phyloP scores from a whole-genome alignment of 306 rosid species.

The Psophocarpus tetragonolobus region DNA sequence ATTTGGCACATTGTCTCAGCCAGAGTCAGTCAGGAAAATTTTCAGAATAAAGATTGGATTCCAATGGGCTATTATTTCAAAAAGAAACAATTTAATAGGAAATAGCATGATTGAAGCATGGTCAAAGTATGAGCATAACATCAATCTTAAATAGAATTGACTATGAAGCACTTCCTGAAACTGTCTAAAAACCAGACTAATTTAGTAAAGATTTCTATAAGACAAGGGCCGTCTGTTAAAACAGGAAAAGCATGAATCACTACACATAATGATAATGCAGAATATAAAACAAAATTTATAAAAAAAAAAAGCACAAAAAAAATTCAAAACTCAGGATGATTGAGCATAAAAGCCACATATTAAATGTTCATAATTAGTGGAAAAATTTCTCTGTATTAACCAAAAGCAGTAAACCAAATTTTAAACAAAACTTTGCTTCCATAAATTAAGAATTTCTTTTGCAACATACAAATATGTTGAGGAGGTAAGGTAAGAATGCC shows the following conservation, averaged over 20 bases:
- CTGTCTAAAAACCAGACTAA: not conserved
- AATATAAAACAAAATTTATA: not conserved
- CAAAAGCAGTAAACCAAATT: constrained; percentile 10
- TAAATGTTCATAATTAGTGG: not conserved
- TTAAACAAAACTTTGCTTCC: not conserved
- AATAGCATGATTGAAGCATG: not conserved
- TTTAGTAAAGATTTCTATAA: not conserved
- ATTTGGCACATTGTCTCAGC: not conserved
- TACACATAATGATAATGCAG: not conserved
- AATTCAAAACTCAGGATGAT: not conserved
- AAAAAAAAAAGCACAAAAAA: not conserved
- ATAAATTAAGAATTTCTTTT: not conserved
- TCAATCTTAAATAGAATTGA: not conserved
- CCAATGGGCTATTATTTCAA: not conserved
- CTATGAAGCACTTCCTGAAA: not conserved
- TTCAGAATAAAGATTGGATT: not conserved
- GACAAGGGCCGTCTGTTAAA: not conserved
- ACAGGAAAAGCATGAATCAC: not conserved
- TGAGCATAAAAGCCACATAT: not conserved
- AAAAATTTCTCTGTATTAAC: not conserved
- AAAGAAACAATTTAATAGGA: not conserved
- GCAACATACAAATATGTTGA: not conserved
- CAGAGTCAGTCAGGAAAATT: not conserved
- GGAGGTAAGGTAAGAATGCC: not conserved
- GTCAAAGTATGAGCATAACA: not conserved